These are phyloP conservation scores for Backusella morwellensis DNA, from an alignment of 192 early-diverging fungal species.

Conservation along the genomic window DNA sequence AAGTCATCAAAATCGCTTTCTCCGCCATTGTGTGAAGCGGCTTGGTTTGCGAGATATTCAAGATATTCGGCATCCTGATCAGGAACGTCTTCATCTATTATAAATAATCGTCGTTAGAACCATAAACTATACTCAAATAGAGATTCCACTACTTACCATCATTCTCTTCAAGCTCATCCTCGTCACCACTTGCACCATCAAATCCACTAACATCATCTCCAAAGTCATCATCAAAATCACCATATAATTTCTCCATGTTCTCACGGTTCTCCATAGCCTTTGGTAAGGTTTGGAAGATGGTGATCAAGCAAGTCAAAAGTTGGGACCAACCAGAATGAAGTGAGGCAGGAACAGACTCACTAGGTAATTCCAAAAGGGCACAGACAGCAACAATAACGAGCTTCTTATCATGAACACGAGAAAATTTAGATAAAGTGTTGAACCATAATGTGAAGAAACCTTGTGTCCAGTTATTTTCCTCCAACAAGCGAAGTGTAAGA, in stretches of 20 bases:
- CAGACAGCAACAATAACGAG: slow-evolving; percentile 81
- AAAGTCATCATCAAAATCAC: slow-evolving; percentile 55
- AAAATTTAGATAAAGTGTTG: slow-evolving; percentile 66
- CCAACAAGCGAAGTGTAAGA: slow-evolving; percentile 71
- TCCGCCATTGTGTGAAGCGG: slow-evolving; percentile 26
- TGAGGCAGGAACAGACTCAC: slow-evolving; percentile 64
- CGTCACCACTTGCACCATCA: slow-evolving; percentile 59
- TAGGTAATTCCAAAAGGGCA: slow-evolving; percentile 69
- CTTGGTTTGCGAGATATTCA: slow-evolving; percentile 55
- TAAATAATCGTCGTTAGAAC: neutral
- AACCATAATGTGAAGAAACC: slow-evolving; percentile 84
- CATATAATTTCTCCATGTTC: slow-evolving; percentile 51
- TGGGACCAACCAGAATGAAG: slow-evolving; percentile 74
- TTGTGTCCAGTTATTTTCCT: slow-evolving; percentile 73
- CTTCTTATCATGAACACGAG: slow-evolving; percentile 92
- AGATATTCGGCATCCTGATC: slow-evolving; percentile 66
- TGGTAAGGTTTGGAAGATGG: slow-evolving; percentile 77
- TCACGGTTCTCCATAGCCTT: slow-evolving; percentile 57
- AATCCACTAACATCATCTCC: slow-evolving; percentile 31
- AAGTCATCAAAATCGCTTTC: slow-evolving; percentile 58
- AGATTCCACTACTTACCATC: slow-evolving; percentile 10
- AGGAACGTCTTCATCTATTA: slow-evolving; percentile 52
- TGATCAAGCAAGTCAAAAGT: slow-evolving; percentile 69
- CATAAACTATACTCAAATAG: neutral
- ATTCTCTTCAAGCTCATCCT: slow-evolving; percentile 43